These are phyloP conservation scores for Orobanche coerulescens DNA, from an alignment of 257 asterid genomes.

Conservation along the genomic window DNA sequence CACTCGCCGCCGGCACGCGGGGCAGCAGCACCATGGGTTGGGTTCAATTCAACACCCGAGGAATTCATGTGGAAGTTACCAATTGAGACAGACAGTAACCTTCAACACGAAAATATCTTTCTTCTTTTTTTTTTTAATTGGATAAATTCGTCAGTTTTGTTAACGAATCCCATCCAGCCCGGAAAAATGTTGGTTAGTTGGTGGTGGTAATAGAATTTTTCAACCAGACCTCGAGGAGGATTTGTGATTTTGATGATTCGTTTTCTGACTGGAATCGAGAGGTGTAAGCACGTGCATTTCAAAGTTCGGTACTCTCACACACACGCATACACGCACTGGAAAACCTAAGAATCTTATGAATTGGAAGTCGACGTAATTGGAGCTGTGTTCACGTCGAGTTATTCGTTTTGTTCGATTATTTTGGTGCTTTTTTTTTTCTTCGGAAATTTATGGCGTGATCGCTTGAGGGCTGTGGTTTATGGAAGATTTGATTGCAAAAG, in stretches of 20 bases:
- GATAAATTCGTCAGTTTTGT: slow-evolving; percentile 16
- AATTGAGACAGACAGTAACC: slow-evolving; percentile 23
- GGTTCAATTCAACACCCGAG: background rate
- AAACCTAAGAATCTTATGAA: slow-evolving; percentile 23
- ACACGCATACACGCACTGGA: slow-evolving; percentile 22
- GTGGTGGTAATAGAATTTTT: slow-evolving; percentile 17
- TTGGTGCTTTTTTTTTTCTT: background rate
- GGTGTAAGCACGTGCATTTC: background rate
- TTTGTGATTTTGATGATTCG: slow-evolving; percentile 6
- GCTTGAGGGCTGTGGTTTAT: slow-evolving; percentile 20
- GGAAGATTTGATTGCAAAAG: slow-evolving; percentile 17
- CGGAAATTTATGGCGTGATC: slow-evolving; percentile 26
- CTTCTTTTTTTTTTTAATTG: background rate
- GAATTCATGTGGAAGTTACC: background rate
- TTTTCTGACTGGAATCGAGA: slow-evolving; percentile 9
- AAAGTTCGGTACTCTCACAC: slow-evolving; percentile 12
- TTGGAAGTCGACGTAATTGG: slow-evolving; percentile 15
- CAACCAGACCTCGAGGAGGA: slow-evolving; percentile 18
- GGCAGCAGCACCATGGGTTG: slow-evolving; percentile 1
- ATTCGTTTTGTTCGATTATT: slow-evolving; percentile 13
- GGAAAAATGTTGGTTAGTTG: slow-evolving; percentile 18
- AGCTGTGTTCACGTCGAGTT: slow-evolving; percentile 18
- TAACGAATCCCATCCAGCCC: slow-evolving; percentile 6
- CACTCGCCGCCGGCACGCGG: background rate
- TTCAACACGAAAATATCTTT: slow-evolving; percentile 3